Percentiles rank a stretch among this genome's conserved stretches.
These are phyloP conservation scores for Parastagonospora avenae DNA, from an alignment of 2,329 filamentous ascomycete species.

Conservation along the genomic window DNA sequence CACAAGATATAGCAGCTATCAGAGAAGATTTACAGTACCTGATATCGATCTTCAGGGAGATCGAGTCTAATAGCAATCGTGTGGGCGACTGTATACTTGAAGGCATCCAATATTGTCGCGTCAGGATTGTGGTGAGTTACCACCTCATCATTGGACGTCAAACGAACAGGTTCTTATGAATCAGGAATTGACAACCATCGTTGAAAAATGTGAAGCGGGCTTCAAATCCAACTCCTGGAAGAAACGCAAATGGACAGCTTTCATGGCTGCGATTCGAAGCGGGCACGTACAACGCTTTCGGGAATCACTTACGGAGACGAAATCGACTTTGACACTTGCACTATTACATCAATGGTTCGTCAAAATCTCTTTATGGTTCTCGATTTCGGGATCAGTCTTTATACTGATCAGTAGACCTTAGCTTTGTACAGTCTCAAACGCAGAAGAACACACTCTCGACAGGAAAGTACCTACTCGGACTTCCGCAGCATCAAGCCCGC, in stretches of 20 bases:
- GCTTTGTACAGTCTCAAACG: neutral
- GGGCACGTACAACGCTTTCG: conserved; percentile 16
- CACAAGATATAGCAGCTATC: conserved; percentile 13
- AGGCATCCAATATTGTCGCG: conserved; percentile 13
- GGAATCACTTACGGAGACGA: conserved; percentile 12
- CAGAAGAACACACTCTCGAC: too few relatives aligned
- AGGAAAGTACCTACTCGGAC: too few relatives aligned
- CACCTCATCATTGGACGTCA: neutral
- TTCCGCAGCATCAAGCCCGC: too few relatives aligned
- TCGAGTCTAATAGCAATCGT: conserved; percentile 2
- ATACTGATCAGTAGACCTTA: neutral
- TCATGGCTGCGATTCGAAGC: conserved; percentile 11
- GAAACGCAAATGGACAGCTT: conserved; percentile 9
- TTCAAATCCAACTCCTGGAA: conserved; percentile 12
- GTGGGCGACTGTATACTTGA: conserved; percentile 12
- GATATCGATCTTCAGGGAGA: conserved; percentile 11
- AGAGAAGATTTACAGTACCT: conserved; percentile 18
- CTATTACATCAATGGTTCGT: conserved; percentile 14
- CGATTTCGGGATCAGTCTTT: neutral
- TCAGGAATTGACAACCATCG: conserved; percentile 8
- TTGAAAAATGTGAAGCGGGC: conserved; percentile 3
- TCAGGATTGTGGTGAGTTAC: conserved; percentile 5
- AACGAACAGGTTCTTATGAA: neutral
- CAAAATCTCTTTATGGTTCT: neutral
- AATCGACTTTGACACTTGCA: conserved; percentile 16